Percentiles rank a stretch among this genome's conserved stretches.
Evolutionary conservation across 345 rosid genomes (phyloP).

Genomic region (Litchi chinensis): DNA sequence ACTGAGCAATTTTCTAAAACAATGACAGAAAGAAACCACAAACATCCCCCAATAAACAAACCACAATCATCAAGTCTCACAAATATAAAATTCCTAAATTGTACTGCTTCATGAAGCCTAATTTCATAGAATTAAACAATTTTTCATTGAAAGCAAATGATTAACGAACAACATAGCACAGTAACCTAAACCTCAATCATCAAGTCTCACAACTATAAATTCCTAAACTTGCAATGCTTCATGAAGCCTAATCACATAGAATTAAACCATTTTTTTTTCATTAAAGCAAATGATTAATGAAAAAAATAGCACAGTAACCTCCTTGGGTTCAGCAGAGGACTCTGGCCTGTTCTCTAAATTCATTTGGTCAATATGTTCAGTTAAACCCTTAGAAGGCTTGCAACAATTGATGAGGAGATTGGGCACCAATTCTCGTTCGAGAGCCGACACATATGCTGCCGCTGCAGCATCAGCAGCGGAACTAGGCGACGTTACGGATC

Average conservation of each 20-base stretch:
- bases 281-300: slow-evolving; percentile 2
- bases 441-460: slow-evolving; percentile 61
- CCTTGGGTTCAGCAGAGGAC: slow-evolving; percentile 60
- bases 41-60: no score
- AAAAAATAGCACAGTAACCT: slow-evolving; percentile 45
- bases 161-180: no score
- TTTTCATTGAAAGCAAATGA: no score
- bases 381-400: slow-evolving; percentile 71
- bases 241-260: no score
- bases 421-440: slow-evolving; percentile 65
- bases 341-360: slow-evolving; percentile 61
- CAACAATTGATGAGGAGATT: slow-evolving; percentile 91
- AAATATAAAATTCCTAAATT: not conserved
- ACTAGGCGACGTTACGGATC: slow-evolving; percentile 50
- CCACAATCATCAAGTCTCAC: not conserved
- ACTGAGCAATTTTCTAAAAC: not conserved
- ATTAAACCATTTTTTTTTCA: not conserved
- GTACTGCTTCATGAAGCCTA: not conserved
- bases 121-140: not conserved
- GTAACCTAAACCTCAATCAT: no score
- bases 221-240: not conserved
- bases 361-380: slow-evolving; percentile 54
- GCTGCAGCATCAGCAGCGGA: slow-evolving; percentile 90
- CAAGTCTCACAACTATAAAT: not conserved
- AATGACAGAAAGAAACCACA: not conserved